phyloP scores from a whole-genome alignment of 1,284 basidiomycete genomes.

The Puccinia horiana region DNA sequence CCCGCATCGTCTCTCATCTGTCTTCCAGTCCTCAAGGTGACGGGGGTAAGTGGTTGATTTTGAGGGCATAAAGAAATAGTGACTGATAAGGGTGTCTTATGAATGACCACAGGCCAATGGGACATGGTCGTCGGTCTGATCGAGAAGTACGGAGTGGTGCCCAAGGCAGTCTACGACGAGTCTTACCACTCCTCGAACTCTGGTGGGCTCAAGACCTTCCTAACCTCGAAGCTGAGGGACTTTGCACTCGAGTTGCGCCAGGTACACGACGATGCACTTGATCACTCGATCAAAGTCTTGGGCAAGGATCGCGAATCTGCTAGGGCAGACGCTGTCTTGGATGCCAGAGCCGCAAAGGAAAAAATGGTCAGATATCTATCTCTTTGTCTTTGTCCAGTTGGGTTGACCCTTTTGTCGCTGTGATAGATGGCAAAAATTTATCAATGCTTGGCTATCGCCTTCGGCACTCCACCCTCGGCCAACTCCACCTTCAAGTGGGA shows the following conservation, averaged over 20 bases:
- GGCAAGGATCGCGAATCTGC: constrained; percentile 14
- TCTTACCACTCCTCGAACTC: constrained; percentile 78
- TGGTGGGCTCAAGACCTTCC: constrained; percentile 70
- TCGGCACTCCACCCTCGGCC: constrained; percentile 78
- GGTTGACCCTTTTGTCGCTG: constrained; percentile 68
- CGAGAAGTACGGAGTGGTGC: constrained; percentile 76
- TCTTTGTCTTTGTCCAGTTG: not conserved
- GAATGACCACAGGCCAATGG: constrained; percentile 53
- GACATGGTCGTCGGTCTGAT: constrained; percentile 91
- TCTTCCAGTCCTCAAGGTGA: constrained; percentile 78
- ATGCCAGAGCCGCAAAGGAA: constrained; percentile 50
- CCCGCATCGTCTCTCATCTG: constrained; percentile 76
- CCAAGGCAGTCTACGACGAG: constrained; percentile 77
- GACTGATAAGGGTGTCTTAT: no score
- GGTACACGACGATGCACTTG: constrained; percentile 64
- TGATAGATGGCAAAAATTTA: constrained; percentile 64
- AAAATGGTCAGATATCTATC: constrained; percentile 51
- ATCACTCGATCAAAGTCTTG: constrained; percentile 43
- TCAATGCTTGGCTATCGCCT: constrained; percentile 77
- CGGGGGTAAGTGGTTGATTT: constrained; percentile 70
- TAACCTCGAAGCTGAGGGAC: constrained; percentile 88
- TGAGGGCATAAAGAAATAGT: constrained; percentile 20
- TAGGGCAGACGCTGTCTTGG: not conserved
- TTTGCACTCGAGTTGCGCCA: constrained; percentile 75
- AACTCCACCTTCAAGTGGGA: constrained; percentile 79